Conservation (phyloP, 2,329 filamentous ascomycete genomes). For the Emericellopsis atlantica region DNA sequence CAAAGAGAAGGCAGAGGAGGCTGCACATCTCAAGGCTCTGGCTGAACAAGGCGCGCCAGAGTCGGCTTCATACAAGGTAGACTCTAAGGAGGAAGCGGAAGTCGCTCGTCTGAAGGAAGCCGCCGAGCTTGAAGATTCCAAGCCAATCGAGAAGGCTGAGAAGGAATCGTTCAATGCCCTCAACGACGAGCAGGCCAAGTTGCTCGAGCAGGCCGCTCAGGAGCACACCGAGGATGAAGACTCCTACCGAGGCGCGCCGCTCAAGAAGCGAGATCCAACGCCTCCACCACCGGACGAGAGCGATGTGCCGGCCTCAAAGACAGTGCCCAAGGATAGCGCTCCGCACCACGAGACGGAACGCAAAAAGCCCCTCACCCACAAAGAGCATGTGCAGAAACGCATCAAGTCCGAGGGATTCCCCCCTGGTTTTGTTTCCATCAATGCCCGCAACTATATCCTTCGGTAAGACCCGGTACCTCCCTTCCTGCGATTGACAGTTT, state of each 20-base stretch:
- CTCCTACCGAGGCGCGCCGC: constrained; percentile 7
- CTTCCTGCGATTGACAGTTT: constrained; percentile 2
- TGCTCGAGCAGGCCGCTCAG: constrained; percentile 3
- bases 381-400: constrained; percentile 35
- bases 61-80: too few relatives aligned
- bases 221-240: constrained; percentile 10
- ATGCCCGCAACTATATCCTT: constrained; percentile 42
- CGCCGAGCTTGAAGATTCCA: not conserved
- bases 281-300: not conserved
- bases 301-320: not conserved
- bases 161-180: not conserved
- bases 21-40: not conserved
- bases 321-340: constrained; percentile 1
- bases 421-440: constrained; percentile 35
- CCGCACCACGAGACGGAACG: not conserved
- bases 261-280: not conserved
- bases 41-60: too few relatives aligned
- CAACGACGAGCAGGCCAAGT: constrained; percentile 4
- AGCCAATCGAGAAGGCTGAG: not conserved
- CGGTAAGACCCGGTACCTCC: constrained; percentile 29
- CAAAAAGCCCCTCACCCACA: constrained; percentile 32
- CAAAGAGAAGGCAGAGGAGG: constrained; percentile 6
- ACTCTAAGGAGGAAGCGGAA: constrained; percentile 4
- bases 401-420: constrained; percentile 32
- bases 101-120: constrained; percentile 6